phyloP scores from a whole-genome alignment of 345 rosid genomes.

The Bruguiera parviflora region DNA sequence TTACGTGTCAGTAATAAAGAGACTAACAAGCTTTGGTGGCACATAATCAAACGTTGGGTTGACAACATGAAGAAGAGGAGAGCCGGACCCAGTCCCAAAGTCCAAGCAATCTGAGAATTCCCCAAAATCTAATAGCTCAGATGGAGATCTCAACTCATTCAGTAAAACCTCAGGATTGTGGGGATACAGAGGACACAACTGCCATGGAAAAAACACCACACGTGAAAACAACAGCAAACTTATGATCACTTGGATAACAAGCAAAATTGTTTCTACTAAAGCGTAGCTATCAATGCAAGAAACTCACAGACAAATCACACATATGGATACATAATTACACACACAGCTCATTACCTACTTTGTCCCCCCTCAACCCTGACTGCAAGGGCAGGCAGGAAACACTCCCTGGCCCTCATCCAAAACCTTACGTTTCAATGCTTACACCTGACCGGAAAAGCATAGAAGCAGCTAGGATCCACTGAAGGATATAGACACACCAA shows the following conservation, averaged over 20 bases:
- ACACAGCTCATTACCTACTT: too few relatives aligned
- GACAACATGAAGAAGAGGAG: conserved; percentile 86
- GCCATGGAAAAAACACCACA: conserved; percentile 26
- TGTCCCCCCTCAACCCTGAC: too few relatives aligned
- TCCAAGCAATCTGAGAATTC: conserved; percentile 97
- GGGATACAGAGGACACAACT: conserved; percentile 97
- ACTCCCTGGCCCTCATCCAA: too few relatives aligned
- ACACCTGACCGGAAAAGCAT: too few relatives aligned
- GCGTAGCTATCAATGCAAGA: too few relatives aligned
- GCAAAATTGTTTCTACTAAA: not conserved
- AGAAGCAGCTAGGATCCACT: too few relatives aligned
- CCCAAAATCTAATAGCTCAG: conserved; percentile 92
- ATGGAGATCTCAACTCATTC: conserved; percentile 95
- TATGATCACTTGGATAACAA: not conserved
- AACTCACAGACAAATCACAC: too few relatives aligned
- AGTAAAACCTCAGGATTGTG: conserved; percentile 92
- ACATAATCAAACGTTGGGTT: conserved; percentile 95
- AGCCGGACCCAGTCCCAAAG: conserved; percentile 57
- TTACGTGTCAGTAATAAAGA: conserved; percentile 96
- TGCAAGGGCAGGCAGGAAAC: too few relatives aligned
- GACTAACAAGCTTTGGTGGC: conserved; percentile 94
- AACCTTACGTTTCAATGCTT: too few relatives aligned
- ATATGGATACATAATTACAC: too few relatives aligned
- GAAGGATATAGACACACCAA: too few relatives aligned
- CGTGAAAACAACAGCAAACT: not conserved